Evolutionary conservation across 1,284 basidiomycete genomes (phyloP).

Genomic region (Sanguinoderma infundibulare): DNA sequence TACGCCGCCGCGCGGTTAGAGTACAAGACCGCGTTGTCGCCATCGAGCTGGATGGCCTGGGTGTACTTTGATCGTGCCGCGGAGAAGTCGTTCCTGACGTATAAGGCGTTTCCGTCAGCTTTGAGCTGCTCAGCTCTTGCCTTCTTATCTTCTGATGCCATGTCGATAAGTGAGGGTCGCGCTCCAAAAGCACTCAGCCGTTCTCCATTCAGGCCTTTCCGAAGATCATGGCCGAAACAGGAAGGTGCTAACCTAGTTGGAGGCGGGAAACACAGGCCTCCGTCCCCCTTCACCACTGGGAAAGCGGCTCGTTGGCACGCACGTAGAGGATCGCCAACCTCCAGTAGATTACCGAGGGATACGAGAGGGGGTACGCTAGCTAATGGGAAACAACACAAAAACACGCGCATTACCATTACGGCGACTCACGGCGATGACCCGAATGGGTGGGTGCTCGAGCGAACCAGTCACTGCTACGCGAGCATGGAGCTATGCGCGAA

Average conservation of each 20-base stretch:
- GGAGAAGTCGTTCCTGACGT: constrained; percentile 33
- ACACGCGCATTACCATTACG: constrained; percentile 6
- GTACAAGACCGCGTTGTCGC: constrained; percentile 37
- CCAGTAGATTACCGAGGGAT: neutral
- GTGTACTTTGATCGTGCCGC: constrained; percentile 38
- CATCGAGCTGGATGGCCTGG: constrained; percentile 35
- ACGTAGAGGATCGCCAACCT: neutral
- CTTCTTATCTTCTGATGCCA: constrained; percentile 21
- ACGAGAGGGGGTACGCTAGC: constrained; percentile 1
- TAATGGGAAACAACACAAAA: constrained; percentile 7
- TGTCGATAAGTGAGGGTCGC: neutral
- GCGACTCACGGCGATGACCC: constrained; percentile 12
- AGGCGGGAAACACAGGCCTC: neutral
- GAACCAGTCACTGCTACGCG: constrained; percentile 11
- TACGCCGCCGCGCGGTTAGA: constrained; percentile 35
- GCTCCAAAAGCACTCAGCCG: neutral
- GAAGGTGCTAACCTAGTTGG: constrained; percentile 2
- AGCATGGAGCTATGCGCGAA: neutral
- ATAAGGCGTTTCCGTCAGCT: constrained; percentile 39
- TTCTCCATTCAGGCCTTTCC: neutral
- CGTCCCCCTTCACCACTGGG: neutral
- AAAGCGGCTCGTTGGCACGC: no score
- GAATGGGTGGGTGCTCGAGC: constrained; percentile 4
- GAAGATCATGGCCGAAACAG: constrained; percentile 5
- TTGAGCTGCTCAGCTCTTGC: constrained; percentile 33